These are phyloP conservation scores for Heterotrichella gracilis DNA, from an alignment of 352 stramenopile species.

Conservation along the genomic window DNA sequence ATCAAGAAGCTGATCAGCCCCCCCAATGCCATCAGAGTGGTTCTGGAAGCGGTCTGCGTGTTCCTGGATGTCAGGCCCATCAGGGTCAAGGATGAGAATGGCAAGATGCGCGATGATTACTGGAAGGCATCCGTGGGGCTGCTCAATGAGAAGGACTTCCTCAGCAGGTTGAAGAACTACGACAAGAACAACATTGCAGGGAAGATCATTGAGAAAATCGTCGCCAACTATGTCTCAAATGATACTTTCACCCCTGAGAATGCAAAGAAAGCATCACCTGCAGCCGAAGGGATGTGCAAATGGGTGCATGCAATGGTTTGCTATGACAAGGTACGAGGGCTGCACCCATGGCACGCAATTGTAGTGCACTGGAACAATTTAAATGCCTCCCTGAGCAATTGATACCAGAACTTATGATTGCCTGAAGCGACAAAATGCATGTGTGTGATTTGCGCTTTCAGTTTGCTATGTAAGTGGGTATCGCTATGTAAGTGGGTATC, in stretches of 20 bases:
- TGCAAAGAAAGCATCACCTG: conserved; percentile 59
- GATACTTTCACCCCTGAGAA: conserved; percentile 58
- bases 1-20: conserved; percentile 82
- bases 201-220: conserved; percentile 49
- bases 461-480: no score
- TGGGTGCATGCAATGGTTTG: conserved; percentile 81
- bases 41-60: conserved; percentile 68
- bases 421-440: no score
- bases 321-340: no score
- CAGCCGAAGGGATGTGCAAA: conserved; percentile 51
- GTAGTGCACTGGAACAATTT: no score
- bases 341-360: no score
- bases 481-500: no score
- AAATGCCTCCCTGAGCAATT: no score
- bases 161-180: conserved; percentile 61
- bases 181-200: conserved; percentile 68
- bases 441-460: no score
- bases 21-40: conserved; percentile 55
- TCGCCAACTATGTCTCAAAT: conserved; percentile 35
- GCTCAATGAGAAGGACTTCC: conserved; percentile 44
- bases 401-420: no score
- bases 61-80: conserved; percentile 62
- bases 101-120: conserved; percentile 68
- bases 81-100: conserved; percentile 51
- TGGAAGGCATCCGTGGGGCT: conserved; percentile 62